Conservation (phyloP, 257 asterid genomes). For the Scutellaria barbata region DNA sequence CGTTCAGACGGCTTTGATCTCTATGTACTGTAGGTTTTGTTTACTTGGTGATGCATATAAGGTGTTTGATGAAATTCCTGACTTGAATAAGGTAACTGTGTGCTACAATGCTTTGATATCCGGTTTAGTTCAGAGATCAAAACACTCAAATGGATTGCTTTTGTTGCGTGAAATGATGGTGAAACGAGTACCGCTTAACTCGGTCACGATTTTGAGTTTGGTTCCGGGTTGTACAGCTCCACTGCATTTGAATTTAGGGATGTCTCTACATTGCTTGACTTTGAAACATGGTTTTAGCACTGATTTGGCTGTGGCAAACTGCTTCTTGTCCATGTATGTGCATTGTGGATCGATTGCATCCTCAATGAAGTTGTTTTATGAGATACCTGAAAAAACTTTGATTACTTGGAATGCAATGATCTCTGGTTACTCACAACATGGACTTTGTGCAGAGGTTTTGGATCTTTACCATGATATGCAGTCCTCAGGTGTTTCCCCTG, state of each 20-base stretch:
- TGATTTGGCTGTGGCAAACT: constrained; percentile 67
- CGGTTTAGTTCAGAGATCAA: constrained; percentile 54
- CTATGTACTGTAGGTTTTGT: constrained; percentile 57
- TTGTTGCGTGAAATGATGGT: constrained; percentile 65
- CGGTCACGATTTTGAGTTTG: constrained; percentile 76
- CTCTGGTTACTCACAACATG: constrained; percentile 85
- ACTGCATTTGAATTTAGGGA: constrained; percentile 55
- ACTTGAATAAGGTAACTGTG: constrained; percentile 51
- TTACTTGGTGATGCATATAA: constrained; percentile 46
- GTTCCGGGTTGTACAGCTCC: constrained; percentile 66
- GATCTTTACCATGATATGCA: constrained; percentile 76
- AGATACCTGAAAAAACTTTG: constrained; percentile 54
- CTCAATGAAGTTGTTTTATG: constrained; percentile 66
- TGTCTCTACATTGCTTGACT: constrained; percentile 63
- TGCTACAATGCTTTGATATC: constrained; percentile 85
- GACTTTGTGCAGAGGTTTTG: constrained; percentile 65
- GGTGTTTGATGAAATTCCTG: constrained; percentile 81
- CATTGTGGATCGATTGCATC: constrained; percentile 60
- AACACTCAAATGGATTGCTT: constrained; percentile 47
- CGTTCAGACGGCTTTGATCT: constrained; percentile 71
- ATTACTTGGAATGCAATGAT: constrained; percentile 98
- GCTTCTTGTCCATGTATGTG: constrained; percentile 83
- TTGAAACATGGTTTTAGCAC: constrained; percentile 51
- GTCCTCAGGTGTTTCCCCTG: constrained; percentile 53
- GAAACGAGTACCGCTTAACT: constrained; percentile 42